A percentile compares a stretch with the other conserved stretches of the same genome.
These are phyloP conservation scores for Neurospora sp. DNA, from an alignment of 495 filamentous ascomycete species.

Conservation along the genomic window DNA sequence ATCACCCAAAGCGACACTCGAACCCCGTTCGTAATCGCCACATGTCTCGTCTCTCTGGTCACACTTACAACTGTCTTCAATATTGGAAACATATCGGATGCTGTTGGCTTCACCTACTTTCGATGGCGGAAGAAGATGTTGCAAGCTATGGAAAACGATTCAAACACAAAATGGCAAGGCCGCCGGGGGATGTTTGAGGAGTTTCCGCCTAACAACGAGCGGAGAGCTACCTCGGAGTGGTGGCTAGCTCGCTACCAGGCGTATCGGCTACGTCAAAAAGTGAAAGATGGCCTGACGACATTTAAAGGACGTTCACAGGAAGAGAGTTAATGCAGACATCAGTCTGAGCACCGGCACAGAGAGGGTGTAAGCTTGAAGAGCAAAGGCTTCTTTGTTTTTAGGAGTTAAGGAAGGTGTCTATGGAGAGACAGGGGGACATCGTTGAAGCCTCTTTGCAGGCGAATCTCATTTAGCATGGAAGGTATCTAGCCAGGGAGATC, in stretches of 20 bases:
- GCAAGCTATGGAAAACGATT: background rate
- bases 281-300: background rate
- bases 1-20: background rate
- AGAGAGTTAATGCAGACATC: background rate
- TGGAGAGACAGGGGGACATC: background rate
- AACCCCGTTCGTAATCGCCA: background rate
- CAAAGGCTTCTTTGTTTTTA: background rate
- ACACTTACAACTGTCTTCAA: background rate
- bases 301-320: background rate
- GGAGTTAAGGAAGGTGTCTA: background rate
- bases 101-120: rapidly evolving
- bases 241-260: background rate
- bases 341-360: background rate
- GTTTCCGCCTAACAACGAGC: background rate
- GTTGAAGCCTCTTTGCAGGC: background rate
- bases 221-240: background rate
- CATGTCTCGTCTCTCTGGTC: background rate
- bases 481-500: background rate
- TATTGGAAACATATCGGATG: background rate
- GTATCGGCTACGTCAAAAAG: background rate
- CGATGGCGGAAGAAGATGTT: background rate
- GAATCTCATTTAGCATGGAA: background rate
- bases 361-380: background rate
- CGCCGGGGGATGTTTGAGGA: background rate
- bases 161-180: background rate